Evolutionary conservation across 2,329 filamentous ascomycete species (phyloP).

Genomic region (Stagonosporopsis rhizophila): DNA sequence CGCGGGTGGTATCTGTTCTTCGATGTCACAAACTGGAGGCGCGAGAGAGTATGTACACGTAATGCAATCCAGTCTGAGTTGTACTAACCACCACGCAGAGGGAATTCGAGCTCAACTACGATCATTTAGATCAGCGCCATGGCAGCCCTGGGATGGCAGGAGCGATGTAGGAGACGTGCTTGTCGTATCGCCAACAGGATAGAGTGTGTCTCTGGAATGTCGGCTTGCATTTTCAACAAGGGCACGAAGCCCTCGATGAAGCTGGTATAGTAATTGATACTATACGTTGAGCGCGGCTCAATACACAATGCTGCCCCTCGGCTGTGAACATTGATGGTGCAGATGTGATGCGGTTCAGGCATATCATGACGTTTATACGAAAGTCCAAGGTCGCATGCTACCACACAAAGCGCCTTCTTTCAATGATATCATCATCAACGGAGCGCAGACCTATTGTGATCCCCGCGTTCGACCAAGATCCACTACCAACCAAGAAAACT

Average conservation of each 20-base stretch:
- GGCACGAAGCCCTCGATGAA: neutral
- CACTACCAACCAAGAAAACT: conserved; percentile 2
- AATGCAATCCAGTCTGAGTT: neutral
- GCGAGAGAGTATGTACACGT: conserved; percentile 54
- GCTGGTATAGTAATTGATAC: neutral
- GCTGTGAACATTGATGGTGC: neutral
- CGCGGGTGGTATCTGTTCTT: conserved; percentile 63
- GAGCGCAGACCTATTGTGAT: neutral
- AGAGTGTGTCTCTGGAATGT: neutral
- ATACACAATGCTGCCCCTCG: neutral
- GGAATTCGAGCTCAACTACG: conserved; percentile 61
- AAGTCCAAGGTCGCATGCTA: neutral
- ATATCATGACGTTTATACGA: neutral
- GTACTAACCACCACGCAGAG: conserved; percentile 46
- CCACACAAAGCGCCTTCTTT: neutral
- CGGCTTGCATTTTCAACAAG: neutral
- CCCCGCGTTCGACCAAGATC: conserved; percentile 1
- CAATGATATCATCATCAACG: neutral
- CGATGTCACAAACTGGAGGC: conserved; percentile 60
- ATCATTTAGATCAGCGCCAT: conserved; percentile 57
- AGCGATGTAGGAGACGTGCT: conserved; percentile 26
- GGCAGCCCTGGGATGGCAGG: conserved; percentile 43
- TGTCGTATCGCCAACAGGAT: neutral
- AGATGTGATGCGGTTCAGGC: neutral
- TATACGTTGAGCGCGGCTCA: neutral